Conservation (phyloP, 768 basidiomycete genomes). For the Zangia roseola region DNA sequence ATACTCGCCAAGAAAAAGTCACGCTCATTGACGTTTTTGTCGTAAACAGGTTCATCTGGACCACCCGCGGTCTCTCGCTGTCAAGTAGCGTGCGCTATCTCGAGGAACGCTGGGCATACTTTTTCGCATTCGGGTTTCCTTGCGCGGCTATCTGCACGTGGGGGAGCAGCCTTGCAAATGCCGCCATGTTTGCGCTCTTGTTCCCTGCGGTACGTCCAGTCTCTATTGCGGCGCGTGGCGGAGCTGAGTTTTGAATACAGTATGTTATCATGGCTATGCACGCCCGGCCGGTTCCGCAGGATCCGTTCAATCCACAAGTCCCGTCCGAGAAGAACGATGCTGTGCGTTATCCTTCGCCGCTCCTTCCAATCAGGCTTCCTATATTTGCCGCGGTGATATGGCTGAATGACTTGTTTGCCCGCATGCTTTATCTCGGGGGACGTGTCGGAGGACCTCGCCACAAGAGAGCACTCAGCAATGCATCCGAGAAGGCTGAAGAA, state of each 20-base stretch:
- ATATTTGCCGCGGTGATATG: constrained; percentile 73
- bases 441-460: constrained; percentile 19
- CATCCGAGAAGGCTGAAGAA: constrained; percentile 60
- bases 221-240: neutral
- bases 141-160: constrained; percentile 69
- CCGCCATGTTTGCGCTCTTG: constrained; percentile 78
- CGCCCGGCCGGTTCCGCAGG: constrained; percentile 67
- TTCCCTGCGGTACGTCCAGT: constrained; percentile 65
- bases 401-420: constrained; percentile 71
- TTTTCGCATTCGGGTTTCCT: constrained; percentile 82
- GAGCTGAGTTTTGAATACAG: constrained; percentile 37
- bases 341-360: constrained; percentile 69
- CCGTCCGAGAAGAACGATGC: constrained; percentile 35
- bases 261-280: constrained; percentile 85
- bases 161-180: constrained; percentile 74
- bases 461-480: constrained; percentile 43
- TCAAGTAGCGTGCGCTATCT: constrained; percentile 67
- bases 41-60: constrained; percentile 67
- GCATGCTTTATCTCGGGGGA: constrained; percentile 56
- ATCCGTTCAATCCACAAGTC: constrained; percentile 67
- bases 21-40: constrained; percentile 13
- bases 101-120: constrained; percentile 90
- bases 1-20: neutral
- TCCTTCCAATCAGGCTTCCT: constrained; percentile 76
- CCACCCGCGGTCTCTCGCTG: constrained; percentile 68